Conservation (phyloP, 2,329 filamentous ascomycete species). For the Ceratocystiopsis sp. region DNA sequence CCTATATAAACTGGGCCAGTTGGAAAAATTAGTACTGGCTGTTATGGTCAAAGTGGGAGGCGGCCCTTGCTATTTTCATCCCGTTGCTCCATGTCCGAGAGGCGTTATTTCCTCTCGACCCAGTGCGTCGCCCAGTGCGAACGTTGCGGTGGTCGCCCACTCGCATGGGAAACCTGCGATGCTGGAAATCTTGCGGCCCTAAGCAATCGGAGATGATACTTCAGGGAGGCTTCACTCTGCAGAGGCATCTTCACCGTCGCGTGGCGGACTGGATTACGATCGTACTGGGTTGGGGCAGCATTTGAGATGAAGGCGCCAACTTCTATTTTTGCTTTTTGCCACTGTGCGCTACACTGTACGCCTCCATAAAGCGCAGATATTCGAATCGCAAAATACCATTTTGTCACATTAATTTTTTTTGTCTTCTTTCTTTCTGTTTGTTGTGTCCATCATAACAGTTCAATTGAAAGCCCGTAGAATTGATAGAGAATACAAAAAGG, state of each 20-base stretch:
- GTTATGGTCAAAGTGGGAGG: slow-evolving; percentile 11
- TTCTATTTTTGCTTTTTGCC: slow-evolving; percentile 15
- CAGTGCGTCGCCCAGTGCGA: slow-evolving; percentile 46
- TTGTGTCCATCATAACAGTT: neutral
- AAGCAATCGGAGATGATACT: slow-evolving; percentile 51
- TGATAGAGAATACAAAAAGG: neutral
- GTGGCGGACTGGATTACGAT: slow-evolving; percentile 54
- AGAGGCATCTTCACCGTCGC: slow-evolving; percentile 53
- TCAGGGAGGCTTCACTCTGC: slow-evolving; percentile 59
- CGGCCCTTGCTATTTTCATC: slow-evolving; percentile 28
- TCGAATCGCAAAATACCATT: neutral
- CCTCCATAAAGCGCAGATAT: neutral
- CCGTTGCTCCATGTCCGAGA: slow-evolving; percentile 36
- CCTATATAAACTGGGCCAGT: no score
- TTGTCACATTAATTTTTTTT: neutral
- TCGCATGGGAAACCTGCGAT: slow-evolving; percentile 52
- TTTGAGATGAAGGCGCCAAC: slow-evolving; percentile 37
- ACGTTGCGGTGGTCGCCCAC: slow-evolving; percentile 48
- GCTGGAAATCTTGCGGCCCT: slow-evolving; percentile 35
- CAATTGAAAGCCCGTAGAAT: neutral
- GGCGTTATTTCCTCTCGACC: slow-evolving; percentile 21
- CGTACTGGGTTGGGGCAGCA: slow-evolving; percentile 40
- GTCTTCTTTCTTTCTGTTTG: neutral
- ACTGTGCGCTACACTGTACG: neutral
- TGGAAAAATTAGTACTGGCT: slow-evolving; percentile 2